These are phyloP conservation scores for Trichoderma polysporum DNA, from an alignment of 2,329 filamentous ascomycete genomes.

Conservation along the genomic window DNA sequence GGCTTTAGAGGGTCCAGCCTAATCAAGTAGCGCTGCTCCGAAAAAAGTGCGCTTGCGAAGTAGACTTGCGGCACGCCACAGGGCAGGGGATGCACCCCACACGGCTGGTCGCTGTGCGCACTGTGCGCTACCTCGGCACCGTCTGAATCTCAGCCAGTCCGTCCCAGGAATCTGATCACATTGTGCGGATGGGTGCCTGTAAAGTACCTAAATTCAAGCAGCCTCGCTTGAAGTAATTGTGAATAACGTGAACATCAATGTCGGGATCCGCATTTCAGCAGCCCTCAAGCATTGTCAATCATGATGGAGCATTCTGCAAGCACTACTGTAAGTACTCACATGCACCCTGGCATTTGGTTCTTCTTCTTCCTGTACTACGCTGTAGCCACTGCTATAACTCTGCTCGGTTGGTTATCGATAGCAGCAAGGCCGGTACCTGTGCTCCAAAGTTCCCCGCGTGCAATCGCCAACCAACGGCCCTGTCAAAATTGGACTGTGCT, in stretches of 20 bases:
- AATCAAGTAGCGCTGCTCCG: slow-evolving; percentile 21
- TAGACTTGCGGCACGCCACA: neutral
- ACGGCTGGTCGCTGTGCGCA: slow-evolving; percentile 7
- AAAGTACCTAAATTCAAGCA: neutral
- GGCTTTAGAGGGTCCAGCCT: slow-evolving; percentile 12
- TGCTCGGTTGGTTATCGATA: neutral
- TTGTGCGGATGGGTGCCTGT: neutral
- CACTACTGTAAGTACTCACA: neutral
- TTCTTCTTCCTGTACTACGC: no score
- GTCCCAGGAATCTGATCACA: neutral
- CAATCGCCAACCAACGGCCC: neutral
- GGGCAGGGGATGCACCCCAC: slow-evolving; percentile 4
- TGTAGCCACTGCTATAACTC: neutral
- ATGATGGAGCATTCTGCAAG: neutral
- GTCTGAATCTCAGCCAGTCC: neutral
- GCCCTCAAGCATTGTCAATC: neutral
- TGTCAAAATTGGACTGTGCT: neutral
- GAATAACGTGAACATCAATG: neutral
- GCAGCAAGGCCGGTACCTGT: neutral
- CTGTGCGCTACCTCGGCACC: slow-evolving; percentile 15
- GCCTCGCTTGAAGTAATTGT: neutral
- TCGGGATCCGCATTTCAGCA: slow-evolving; percentile 1
- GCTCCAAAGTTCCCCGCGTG: neutral
- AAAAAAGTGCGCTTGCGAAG: slow-evolving; percentile 5
- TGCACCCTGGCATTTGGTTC: no score